Evolutionary conservation across 2,329 filamentous ascomycete species (phyloP).

Genomic region (Exophiala xenobiotica): DNA sequence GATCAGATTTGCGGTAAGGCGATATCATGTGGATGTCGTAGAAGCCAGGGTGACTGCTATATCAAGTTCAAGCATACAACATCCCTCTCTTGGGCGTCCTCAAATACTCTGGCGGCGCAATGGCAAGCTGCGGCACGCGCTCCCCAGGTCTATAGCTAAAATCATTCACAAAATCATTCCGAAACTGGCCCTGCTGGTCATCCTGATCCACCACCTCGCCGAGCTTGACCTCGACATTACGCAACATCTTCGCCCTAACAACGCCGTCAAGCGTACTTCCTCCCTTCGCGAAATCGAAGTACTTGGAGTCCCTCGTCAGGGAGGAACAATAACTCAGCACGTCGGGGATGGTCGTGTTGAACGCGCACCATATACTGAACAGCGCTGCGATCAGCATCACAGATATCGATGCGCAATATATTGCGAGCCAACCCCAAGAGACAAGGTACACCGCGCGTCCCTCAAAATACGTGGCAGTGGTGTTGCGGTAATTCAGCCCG

Average conservation of each 20-base stretch:
- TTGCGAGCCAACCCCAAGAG: slow-evolving; percentile 15
- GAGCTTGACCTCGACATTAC: slow-evolving; percentile 12
- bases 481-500: slow-evolving; percentile 3
- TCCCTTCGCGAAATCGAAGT: slow-evolving; percentile 14
- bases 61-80: slow-evolving; percentile 9
- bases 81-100: slow-evolving; percentile 9
- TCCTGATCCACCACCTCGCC: slow-evolving; percentile 12
- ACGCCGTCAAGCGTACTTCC: slow-evolving; percentile 13
- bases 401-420: slow-evolving; percentile 17
- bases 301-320: slow-evolving; percentile 19
- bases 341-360: slow-evolving; percentile 19
- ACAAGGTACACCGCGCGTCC: slow-evolving; percentile 13
- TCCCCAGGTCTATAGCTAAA: neutral
- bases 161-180: slow-evolving; percentile 14
- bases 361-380: slow-evolving; percentile 22
- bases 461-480: slow-evolving; percentile 9
- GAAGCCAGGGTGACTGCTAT: too few relatives aligned
- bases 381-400: slow-evolving; percentile 21
- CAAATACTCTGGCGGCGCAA: slow-evolving; percentile 15
- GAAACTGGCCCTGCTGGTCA: slow-evolving; percentile 4
- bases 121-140: slow-evolving; percentile 3
- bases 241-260: slow-evolving; percentile 7
- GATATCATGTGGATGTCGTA: too few relatives aligned
- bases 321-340: slow-evolving; percentile 23
- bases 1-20: too few relatives aligned